A percentile compares a stretch with the other conserved stretches of the same genome.
phyloP scores from a whole-genome alignment of 148 eudicot species.

The Chenopodium formosanum region DNA sequence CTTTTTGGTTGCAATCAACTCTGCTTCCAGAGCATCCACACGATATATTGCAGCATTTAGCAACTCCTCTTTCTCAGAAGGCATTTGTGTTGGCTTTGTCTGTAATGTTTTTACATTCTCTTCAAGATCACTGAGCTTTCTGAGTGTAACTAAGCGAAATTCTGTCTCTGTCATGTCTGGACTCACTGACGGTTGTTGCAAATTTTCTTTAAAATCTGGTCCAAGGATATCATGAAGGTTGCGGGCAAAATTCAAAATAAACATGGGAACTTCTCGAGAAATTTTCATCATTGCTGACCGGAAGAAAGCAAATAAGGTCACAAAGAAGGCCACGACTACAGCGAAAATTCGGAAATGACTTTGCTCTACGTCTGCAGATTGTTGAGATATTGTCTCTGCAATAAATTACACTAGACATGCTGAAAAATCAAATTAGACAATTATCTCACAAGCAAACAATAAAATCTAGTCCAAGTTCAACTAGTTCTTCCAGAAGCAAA shows the following conservation, averaged over 20 bases:
- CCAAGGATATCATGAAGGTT: slow-evolving; percentile 15
- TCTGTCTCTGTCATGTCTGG: slow-evolving; percentile 30
- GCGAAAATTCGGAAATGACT: slow-evolving; percentile 27
- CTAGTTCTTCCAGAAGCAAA: not conserved
- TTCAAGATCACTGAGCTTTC: slow-evolving; percentile 65
- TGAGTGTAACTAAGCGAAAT: slow-evolving; percentile 34
- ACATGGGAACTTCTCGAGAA: slow-evolving; percentile 21
- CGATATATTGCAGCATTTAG: slow-evolving; percentile 71
- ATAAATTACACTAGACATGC: slow-evolving; percentile 13
- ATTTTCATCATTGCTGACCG: slow-evolving; percentile 23
- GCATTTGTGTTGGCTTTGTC: slow-evolving; percentile 50
- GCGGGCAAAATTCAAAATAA: slow-evolving; percentile 12
- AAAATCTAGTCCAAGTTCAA: not conserved
- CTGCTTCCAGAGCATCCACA: slow-evolving; percentile 82
- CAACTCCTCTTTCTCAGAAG: slow-evolving; percentile 65
- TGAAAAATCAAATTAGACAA: slow-evolving; percentile 20
- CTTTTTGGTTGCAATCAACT: slow-evolving; percentile 62
- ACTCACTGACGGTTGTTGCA: slow-evolving; percentile 25
- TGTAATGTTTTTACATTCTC: slow-evolving; percentile 54
- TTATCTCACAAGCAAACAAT: not conserved
- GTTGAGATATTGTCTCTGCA: slow-evolving; percentile 28
- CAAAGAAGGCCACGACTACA: slow-evolving; percentile 40
- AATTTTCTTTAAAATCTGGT: slow-evolving; percentile 22
- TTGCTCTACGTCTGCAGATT: slow-evolving; percentile 15
- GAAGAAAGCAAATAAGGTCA: slow-evolving; percentile 24